A percentile compares a stretch with the other conserved stretches of the same genome.
Conservation (phyloP, 352 stramenopile species). For the Pythium apleroticum region DNA sequence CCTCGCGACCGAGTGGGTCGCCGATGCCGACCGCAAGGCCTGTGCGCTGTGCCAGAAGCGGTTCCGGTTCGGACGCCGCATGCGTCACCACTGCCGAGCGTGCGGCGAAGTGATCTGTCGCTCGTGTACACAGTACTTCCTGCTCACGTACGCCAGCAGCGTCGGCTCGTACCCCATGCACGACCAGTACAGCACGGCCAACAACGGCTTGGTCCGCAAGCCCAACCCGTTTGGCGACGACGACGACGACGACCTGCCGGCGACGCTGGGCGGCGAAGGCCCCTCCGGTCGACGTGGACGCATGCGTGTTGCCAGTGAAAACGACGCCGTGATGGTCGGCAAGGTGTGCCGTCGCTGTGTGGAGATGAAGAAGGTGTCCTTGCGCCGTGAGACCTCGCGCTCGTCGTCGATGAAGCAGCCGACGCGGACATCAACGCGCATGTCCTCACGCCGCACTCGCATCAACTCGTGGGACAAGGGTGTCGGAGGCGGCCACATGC, state of each 20-base stretch:
- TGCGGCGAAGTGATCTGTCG: slow-evolving; percentile 34
- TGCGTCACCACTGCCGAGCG: slow-evolving; percentile 72
- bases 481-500: background rate
- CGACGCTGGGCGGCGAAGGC: slow-evolving; percentile 13
- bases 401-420: slow-evolving; percentile 19
- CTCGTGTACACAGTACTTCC: slow-evolving; percentile 29
- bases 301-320: slow-evolving; percentile 19
- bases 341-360: slow-evolving; percentile 67
- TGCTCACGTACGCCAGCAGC: slow-evolving; percentile 20
- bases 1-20: slow-evolving; percentile 63
- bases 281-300: background rate
- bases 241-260: slow-evolving; percentile 22
- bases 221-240: background rate
- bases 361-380: slow-evolving; percentile 42
- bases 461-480: slow-evolving; percentile 18
- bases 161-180: slow-evolving; percentile 18
- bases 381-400: slow-evolving; percentile 27
- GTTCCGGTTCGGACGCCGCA: slow-evolving; percentile 56
- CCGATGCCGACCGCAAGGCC: slow-evolving; percentile 47
- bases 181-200: slow-evolving; percentile 4
- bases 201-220: background rate
- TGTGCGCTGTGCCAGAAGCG: slow-evolving; percentile 64
- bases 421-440: slow-evolving; percentile 6
- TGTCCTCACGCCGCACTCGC: background rate
- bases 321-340: slow-evolving; percentile 40